phyloP scores from a whole-genome alignment of 139 green algal genomes.

The Limnomonas spitsbergensis region DNA sequence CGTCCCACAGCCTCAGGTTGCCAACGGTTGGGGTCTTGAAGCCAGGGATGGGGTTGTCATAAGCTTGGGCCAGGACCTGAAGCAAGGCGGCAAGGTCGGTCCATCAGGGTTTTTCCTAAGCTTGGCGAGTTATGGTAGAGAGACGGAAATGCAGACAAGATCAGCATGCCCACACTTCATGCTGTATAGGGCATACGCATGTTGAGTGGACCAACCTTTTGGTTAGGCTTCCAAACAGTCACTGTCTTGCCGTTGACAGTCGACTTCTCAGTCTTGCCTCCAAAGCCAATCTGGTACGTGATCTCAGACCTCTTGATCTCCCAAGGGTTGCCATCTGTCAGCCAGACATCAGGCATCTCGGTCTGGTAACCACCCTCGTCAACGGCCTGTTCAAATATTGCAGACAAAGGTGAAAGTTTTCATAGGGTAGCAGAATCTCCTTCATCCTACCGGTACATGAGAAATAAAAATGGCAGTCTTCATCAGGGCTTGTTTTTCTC shows the following conservation, averaged over 20 bases:
- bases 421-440: not conserved
- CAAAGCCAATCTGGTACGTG: slow-evolving; percentile 45
- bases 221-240: slow-evolving; percentile 44
- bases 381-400: slow-evolving; percentile 30
- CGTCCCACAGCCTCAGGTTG: slow-evolving; percentile 97
- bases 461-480: not conserved
- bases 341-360: slow-evolving; percentile 94
- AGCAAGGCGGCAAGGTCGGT: not conserved
- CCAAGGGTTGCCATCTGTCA: slow-evolving; percentile 91
- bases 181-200: too few relatives aligned
- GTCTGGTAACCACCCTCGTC: slow-evolving; percentile 63
- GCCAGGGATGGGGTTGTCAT: slow-evolving; percentile 96
- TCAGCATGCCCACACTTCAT: too few relatives aligned
- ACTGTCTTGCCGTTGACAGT: slow-evolving; percentile 34
- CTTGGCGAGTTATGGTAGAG: too few relatives aligned
- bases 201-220: slow-evolving; percentile 60
- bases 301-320: slow-evolving; percentile 52
- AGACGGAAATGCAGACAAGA: too few relatives aligned
- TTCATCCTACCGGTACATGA: too few relatives aligned
- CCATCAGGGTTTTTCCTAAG: too few relatives aligned
- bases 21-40: slow-evolving; percentile 84
- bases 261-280: slow-evolving; percentile 44
- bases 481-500: too few relatives aligned
- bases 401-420: not conserved
- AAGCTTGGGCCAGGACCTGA: slow-evolving; percentile 80